These are phyloP conservation scores for Anethum foeniculum DNA, from an alignment of 140 eudicot species.

Conservation along the genomic window DNA sequence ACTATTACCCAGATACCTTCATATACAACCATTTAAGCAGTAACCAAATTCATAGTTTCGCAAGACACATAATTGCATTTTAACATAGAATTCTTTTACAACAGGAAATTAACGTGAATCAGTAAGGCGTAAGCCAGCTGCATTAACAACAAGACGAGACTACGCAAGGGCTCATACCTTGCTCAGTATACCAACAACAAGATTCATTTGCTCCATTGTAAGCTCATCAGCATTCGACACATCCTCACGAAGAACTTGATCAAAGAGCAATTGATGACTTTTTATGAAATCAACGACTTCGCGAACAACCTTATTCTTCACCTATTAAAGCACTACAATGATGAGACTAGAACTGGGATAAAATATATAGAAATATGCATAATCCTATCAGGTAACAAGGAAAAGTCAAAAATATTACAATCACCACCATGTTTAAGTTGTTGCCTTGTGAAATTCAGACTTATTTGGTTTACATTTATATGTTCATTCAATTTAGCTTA, in stretches of 20 bases:
- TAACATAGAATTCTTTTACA: background rate
- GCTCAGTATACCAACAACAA: constrained; percentile 88
- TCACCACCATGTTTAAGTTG: background rate
- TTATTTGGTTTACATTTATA: background rate
- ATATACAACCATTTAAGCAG: background rate
- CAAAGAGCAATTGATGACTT: constrained; percentile 70
- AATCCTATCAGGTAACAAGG: background rate
- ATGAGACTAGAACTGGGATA: background rate
- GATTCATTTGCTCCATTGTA: constrained; percentile 79
- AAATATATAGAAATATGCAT: background rate
- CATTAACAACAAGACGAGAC: background rate
- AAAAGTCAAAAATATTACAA: background rate
- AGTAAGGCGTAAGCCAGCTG: background rate
- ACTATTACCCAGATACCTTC: background rate
- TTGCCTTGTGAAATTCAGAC: background rate
- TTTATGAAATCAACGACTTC: constrained; percentile 83
- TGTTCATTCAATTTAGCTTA: background rate
- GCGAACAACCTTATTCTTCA: constrained; percentile 91
- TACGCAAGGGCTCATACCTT: constrained; percentile 40
- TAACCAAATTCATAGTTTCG: background rate
- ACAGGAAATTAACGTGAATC: background rate
- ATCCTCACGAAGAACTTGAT: constrained; percentile 71
- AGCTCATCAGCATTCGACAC: constrained; percentile 66
- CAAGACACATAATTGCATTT: background rate
- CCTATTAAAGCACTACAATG: constrained; percentile 28